A percentile compares a stretch with the other conserved stretches of the same genome.
phyloP scores from a whole-genome alignment of 2,329 filamentous ascomycete genomes.

The Delphinella strobiligena region DNA sequence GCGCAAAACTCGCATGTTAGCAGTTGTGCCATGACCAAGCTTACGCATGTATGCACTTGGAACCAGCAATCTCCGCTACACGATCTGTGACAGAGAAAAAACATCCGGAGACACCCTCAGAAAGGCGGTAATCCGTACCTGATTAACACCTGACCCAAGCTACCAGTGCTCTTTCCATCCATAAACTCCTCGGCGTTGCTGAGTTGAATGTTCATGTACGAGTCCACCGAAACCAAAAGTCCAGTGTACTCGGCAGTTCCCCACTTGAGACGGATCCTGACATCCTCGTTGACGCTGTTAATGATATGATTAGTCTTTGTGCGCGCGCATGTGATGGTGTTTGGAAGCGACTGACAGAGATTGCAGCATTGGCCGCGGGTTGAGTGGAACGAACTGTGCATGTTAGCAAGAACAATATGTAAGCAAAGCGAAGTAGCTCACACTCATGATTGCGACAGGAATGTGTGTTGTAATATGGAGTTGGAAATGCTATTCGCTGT shows the following conservation, averaged over 20 bases:
- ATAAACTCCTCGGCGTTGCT: constrained; percentile 86
- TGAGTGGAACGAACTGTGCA: constrained; percentile 67
- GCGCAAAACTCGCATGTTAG: constrained; percentile 8
- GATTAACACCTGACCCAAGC: constrained; percentile 83
- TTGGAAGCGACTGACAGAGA: constrained; percentile 53
- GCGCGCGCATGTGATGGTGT: not conserved
- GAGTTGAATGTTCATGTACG: constrained; percentile 98
- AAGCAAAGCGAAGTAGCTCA: not conserved
- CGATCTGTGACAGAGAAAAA: not conserved
- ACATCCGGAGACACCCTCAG: too few species aligned
- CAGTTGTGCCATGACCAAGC: not conserved
- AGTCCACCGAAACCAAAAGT: constrained; percentile 81
- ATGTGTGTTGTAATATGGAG: not conserved
- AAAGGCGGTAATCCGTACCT: constrained; percentile 42
- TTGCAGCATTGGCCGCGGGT: constrained; percentile 94
- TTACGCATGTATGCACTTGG: not conserved
- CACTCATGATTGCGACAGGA: constrained; percentile 4
- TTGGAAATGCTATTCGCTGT: too few species aligned
- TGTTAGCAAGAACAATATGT: not conserved
- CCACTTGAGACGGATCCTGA: constrained; percentile 94
- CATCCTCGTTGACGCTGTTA: constrained; percentile 70
- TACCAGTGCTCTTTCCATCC: constrained; percentile 71
- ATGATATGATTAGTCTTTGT: constrained; percentile 1
- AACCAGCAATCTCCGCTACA: not conserved
- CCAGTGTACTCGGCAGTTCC: constrained; percentile 96